Evolutionary conservation across 805 yeast genomes (phyloP).

Genomic region (Yamadazyma tumulicola): DNA sequence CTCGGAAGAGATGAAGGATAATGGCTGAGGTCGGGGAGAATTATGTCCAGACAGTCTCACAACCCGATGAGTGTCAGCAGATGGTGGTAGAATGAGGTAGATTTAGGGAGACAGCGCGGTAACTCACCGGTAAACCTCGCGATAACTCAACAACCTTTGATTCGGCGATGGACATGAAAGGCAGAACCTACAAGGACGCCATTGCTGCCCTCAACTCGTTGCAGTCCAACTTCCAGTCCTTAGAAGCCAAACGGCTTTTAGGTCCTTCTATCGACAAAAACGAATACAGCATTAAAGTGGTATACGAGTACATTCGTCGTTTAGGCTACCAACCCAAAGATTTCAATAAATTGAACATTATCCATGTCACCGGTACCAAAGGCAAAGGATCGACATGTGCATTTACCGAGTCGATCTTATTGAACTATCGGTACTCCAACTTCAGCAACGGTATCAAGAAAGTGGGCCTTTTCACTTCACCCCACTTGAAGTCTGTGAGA

Average conservation of each 20-base stretch:
- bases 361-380: constrained; percentile 96
- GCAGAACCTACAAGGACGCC: constrained; percentile 59
- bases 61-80: too few relatives aligned
- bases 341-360: constrained; percentile 68
- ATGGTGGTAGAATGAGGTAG: too few relatives aligned
- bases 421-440: constrained; percentile 44
- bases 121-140: too few relatives aligned
- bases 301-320: constrained; percentile 46
- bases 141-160: too few relatives aligned
- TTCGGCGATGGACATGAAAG: constrained; percentile 6
- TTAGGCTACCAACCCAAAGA: constrained; percentile 51
- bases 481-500: constrained; percentile 89
- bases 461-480: constrained; percentile 93
- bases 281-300: constrained; percentile 75
- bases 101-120: too few relatives aligned
- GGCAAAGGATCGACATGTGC: constrained; percentile 99
- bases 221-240: constrained; percentile 87
- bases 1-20: too few relatives aligned
- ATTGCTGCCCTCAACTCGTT: constrained; percentile 76
- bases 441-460: constrained; percentile 39
- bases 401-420: constrained; percentile 76
- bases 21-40: too few relatives aligned
- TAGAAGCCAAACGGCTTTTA: constrained; percentile 74
- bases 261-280: constrained; percentile 57
- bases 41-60: too few relatives aligned